A percentile compares a stretch with the other conserved stretches of the same genome.
Conservation (phyloP, 2,329 filamentous ascomycete genomes). For the Cercospora berteroae region DNA sequence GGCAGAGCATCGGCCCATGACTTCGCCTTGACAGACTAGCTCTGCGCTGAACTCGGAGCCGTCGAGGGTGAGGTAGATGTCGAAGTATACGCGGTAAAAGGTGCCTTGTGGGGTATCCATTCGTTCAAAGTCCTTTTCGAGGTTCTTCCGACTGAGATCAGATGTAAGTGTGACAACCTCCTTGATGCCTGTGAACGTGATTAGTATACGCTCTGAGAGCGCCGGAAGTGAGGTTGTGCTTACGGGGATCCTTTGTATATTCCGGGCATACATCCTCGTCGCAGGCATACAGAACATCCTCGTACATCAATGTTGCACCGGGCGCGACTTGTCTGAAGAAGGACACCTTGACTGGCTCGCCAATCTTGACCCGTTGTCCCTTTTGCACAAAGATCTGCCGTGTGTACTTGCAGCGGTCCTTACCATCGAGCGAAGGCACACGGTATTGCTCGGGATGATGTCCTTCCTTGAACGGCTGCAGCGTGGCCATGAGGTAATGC, state of each 20-base stretch:
- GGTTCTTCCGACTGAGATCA: conserved; percentile 93
- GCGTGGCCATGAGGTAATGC: conserved; percentile 98
- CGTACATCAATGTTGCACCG: conserved; percentile 97
- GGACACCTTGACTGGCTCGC: conserved; percentile 96
- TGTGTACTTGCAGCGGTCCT: conserved; percentile 98
- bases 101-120: conserved; percentile 98
- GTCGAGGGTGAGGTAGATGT: conserved; percentile 85
- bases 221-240: conserved; percentile 47
- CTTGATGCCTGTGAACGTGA: conserved; percentile 73
- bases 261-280: conserved; percentile 98
- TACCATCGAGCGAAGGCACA: conserved; percentile 92
- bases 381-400: conserved; percentile 98
- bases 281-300: conserved; percentile 95
- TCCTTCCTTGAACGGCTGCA: conserved; percentile 98
- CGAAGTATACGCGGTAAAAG: conserved; percentile 75
- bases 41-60: conserved; percentile 98
- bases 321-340: conserved; percentile 98
- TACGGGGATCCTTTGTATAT: conserved; percentile 98
- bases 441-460: conserved; percentile 98
- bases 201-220: conserved; percentile 29
- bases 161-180: conserved; percentile 97
- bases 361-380: conserved; percentile 97
- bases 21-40: conserved; percentile 97
- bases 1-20: conserved; percentile 95
- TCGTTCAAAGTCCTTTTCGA: conserved; percentile 98